These are phyloP conservation scores for Sungouiella thailandica DNA, from an alignment of 805 yeast genomes.

Conservation along the genomic window DNA sequence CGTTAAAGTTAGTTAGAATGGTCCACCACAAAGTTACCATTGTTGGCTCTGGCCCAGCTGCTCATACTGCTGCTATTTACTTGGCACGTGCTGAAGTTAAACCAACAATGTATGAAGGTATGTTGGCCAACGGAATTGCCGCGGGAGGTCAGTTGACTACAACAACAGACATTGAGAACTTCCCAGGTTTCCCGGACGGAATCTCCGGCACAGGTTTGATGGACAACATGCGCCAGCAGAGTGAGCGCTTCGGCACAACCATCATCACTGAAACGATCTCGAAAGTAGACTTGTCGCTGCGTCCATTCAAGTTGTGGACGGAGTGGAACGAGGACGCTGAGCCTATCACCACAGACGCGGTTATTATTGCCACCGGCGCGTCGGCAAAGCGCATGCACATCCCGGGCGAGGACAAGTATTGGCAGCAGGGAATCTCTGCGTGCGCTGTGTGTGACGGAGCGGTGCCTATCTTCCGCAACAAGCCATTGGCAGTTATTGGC, in stretches of 20 bases:
- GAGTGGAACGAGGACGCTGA: slow-evolving; percentile 91
- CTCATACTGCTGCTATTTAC: slow-evolving; percentile 98
- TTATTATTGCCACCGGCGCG: slow-evolving; percentile 96
- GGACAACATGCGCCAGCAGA: slow-evolving; percentile 92
- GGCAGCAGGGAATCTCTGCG: slow-evolving; percentile 99
- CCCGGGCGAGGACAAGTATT: slow-evolving; percentile 96
- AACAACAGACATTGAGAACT: slow-evolving; percentile 97
- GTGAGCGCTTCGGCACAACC: slow-evolving; percentile 83
- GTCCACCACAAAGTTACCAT: slow-evolving; percentile 81
- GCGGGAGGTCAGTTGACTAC: slow-evolving; percentile 99
- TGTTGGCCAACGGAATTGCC: slow-evolving; percentile 96
- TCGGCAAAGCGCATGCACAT: slow-evolving; percentile 90
- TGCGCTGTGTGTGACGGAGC: slow-evolving; percentile 99
- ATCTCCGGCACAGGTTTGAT: slow-evolving; percentile 82
- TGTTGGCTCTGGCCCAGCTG: slow-evolving; percentile 98
- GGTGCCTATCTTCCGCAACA: slow-evolving; percentile 96
- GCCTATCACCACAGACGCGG: slow-evolving; percentile 89
- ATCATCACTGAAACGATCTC: slow-evolving; percentile 93
- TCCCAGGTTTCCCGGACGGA: slow-evolving; percentile 98
- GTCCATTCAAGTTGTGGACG: slow-evolving; percentile 96
- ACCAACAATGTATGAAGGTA: slow-evolving; percentile 92
- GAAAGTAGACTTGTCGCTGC: slow-evolving; percentile 79
- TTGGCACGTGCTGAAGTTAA: slow-evolving; percentile 93
- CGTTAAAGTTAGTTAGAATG: too few species aligned
- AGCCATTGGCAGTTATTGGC: slow-evolving; percentile 96